phyloP scores from a whole-genome alignment of 495 filamentous ascomycete genomes.

The Baudoinia panamericana region DNA sequence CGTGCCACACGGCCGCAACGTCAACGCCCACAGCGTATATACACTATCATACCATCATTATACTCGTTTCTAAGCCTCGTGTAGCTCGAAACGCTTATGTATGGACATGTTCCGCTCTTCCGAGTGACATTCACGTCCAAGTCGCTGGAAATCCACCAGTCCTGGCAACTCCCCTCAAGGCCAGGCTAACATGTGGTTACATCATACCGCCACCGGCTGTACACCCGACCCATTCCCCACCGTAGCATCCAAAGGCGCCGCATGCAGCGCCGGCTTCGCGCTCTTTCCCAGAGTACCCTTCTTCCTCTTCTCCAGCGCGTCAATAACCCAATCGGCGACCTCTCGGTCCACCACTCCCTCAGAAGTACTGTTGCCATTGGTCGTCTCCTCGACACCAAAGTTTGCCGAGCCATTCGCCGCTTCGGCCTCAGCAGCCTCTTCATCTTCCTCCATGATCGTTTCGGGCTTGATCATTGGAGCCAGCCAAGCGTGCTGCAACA shows the following conservation, averaged over 20 bases:
- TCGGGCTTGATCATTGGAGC: conserved; percentile 66
- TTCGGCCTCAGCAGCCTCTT: conserved; percentile 41
- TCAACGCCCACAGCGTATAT: no score
- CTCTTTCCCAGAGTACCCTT: conserved; percentile 28
- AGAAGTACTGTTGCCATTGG: conserved; percentile 3
- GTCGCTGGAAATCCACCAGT: no score
- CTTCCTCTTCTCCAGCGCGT: conserved; percentile 35
- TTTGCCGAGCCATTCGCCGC: conserved; percentile 10
- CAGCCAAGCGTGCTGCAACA: conserved; percentile 83
- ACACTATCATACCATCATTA: no score
- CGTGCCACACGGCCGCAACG: no score
- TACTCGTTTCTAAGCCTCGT: no score
- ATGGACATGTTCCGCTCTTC: no score
- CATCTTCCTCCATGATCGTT: conserved; percentile 63
- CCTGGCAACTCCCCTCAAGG: no score
- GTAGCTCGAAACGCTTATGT: no score
- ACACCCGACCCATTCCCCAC: conserved; percentile 9
- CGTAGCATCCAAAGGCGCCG: conserved; percentile 32
- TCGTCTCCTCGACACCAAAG: not conserved
- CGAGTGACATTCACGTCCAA: no score
- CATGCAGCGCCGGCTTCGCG: conserved; percentile 33
- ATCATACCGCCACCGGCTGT: not conserved
- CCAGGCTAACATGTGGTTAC: no score
- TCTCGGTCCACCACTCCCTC: conserved; percentile 50
- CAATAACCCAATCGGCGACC: conserved; percentile 73